Evolutionary conservation across 164 flowering plant genomes (phyloP).

Genomic region (Kalanchoe fedtschenkoi): DNA sequence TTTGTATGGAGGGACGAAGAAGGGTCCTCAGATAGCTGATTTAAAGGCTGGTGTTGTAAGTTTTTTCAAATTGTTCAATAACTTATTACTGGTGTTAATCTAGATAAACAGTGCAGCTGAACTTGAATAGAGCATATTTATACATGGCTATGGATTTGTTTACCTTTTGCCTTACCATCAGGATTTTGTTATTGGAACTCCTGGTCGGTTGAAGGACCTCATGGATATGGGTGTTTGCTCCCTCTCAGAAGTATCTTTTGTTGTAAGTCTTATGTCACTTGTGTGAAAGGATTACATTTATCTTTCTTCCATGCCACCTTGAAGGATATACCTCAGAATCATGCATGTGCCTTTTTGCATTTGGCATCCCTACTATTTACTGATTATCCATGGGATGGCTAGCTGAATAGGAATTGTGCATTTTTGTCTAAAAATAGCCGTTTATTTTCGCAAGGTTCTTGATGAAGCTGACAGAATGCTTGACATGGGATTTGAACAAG

Average conservation of each 20-base stretch:
- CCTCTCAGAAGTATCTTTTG: conserved; percentile 86
- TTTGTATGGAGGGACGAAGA: conserved; percentile 88
- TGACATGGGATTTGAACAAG: conserved; percentile 97
- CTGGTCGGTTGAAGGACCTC: conserved; percentile 88
- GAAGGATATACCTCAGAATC: neutral
- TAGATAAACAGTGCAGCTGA: neutral
- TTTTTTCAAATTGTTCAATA: conserved; percentile 9
- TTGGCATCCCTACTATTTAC: neutral
- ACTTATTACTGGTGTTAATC: neutral
- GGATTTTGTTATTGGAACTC: conserved; percentile 97
- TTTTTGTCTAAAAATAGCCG: neutral
- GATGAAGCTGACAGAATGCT: conserved; percentile 99
- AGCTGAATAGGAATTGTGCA: neutral
- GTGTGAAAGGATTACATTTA: neutral
- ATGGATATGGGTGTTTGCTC: conserved; percentile 63
- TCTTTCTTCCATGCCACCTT: neutral
- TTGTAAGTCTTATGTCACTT: conserved; percentile 38
- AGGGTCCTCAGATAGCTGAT: conserved; percentile 74
- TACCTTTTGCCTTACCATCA: conserved; percentile 11
- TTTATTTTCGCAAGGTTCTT: conserved; percentile 45
- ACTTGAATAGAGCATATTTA: neutral
- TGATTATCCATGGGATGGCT: neutral
- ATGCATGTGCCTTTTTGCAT: neutral
- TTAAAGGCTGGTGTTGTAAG: conserved; percentile 85
- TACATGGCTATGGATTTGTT: neutral